phyloP scores from a whole-genome alignment of 495 filamentous ascomycete species.

The Aspergillus indologenus region DNA sequence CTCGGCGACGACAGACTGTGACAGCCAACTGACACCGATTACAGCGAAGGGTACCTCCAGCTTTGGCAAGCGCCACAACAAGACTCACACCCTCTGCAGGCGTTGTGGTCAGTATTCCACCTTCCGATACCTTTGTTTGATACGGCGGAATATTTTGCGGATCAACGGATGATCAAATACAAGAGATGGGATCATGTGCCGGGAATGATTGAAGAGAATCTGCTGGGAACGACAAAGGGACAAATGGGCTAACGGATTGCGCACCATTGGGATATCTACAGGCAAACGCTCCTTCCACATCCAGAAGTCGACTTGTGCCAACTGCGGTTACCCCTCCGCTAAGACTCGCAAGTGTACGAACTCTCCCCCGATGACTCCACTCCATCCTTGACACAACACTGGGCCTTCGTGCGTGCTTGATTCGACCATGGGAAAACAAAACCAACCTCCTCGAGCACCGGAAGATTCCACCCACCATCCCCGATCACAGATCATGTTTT shows the following conservation, averaged over 20 bases:
- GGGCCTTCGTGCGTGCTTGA: too few relatives aligned
- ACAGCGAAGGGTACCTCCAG: constrained; percentile 91
- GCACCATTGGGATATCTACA: constrained; percentile 40
- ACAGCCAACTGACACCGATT: constrained; percentile 42
- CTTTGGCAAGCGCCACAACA: constrained; percentile 99
- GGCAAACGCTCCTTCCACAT: constrained; percentile 96
- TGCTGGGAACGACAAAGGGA: constrained; percentile 10
- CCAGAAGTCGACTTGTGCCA: constrained; percentile 97
- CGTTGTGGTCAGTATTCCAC: constrained; percentile 83
- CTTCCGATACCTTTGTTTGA: constrained; percentile 13
- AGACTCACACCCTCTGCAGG: constrained; percentile 98
- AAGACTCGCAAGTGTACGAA: constrained; percentile 98
- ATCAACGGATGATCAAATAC: constrained; percentile 12
- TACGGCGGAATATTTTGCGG: constrained; percentile 12
- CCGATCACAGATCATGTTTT: background rate
- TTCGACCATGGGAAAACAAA: too few relatives aligned
- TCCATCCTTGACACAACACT: too few relatives aligned
- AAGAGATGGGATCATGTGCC: constrained; percentile 1
- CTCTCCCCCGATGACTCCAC: constrained; percentile 16
- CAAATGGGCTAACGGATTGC: constrained; percentile 27
- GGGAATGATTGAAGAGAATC: background rate
- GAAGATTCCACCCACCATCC: too few relatives aligned
- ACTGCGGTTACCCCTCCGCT: constrained; percentile 95
- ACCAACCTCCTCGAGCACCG: too few relatives aligned
- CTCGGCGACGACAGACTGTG: constrained; percentile 29